These are phyloP conservation scores for Nematocida ironsii DNA, from an alignment of 371 early-diverging fungal genomes.

Conservation along the genomic window DNA sequence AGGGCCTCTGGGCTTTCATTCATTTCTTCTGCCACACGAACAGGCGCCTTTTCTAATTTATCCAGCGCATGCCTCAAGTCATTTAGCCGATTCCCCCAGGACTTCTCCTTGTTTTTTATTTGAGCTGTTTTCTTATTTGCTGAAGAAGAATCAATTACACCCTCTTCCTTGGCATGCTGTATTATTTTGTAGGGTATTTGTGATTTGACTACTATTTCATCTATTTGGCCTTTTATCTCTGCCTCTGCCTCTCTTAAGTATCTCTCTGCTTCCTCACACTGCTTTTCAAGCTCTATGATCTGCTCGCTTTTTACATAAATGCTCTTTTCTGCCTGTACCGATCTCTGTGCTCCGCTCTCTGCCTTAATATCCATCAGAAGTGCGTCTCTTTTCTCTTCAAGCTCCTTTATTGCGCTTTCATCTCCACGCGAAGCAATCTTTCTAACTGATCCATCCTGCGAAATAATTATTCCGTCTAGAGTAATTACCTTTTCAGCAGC, in stretches of 20 bases:
- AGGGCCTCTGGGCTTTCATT: constrained; percentile 4
- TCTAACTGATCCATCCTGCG: constrained; percentile 15
- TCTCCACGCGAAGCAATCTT: not conserved
- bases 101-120: not conserved
- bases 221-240: constrained; percentile 2
- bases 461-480: constrained; percentile 52
- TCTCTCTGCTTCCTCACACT: not conserved
- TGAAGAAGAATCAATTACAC: constrained; percentile 11
- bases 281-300: constrained; percentile 12
- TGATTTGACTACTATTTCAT: not conserved
- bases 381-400: constrained; percentile 37
- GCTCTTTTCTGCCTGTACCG: not conserved
- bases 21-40: not conserved
- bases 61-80: not conserved
- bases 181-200: not conserved
- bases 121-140: not conserved
- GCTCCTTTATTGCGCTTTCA: not conserved
- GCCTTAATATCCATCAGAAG: constrained; percentile 9
- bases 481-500: constrained; percentile 35
- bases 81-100: constrained; percentile 13
- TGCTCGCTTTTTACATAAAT: not conserved
- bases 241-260: not conserved
- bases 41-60: not conserved
- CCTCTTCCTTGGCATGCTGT: constrained; percentile 11
- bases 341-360: not conserved